Evolutionary conservation across 2,329 filamentous ascomycete genomes (phyloP).

Genomic region (Capronia epimyces): DNA sequence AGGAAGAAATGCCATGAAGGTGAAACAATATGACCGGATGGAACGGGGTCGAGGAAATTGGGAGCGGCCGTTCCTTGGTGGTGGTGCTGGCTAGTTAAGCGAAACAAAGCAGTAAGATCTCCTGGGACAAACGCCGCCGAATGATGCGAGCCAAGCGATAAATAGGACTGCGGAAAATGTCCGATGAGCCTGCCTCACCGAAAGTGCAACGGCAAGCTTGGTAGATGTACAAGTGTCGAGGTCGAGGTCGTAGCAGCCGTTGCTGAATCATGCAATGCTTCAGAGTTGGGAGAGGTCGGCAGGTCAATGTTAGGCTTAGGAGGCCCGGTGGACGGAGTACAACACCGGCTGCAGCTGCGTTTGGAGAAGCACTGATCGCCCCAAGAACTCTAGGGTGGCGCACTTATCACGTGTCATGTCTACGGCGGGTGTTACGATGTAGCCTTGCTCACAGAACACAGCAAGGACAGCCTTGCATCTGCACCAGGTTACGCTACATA

Average conservation of each 20-base stretch:
- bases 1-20: conserved; percentile 17
- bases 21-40: conserved; percentile 1
- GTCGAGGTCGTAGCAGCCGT: background rate
- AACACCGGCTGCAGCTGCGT: background rate
- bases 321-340: conserved; percentile 2
- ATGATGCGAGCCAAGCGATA: background rate
- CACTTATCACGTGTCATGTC: no score
- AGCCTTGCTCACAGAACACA: no score
- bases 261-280: conserved; percentile 3
- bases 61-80: background rate
- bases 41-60: conserved; percentile 1
- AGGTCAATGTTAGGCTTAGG: background rate
- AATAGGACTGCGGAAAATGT: background rate
- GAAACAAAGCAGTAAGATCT: conserved; percentile 12
- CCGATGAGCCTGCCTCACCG: background rate
- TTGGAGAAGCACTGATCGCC: background rate
- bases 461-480: no score
- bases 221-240: background rate
- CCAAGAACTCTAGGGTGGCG: no score
- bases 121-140: background rate
- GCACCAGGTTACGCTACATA: no score
- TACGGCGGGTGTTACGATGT: no score
- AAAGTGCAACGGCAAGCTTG: background rate
- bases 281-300: background rate
- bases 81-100: conserved; percentile 2